Conservation (phyloP, 495 filamentous ascomycete genomes). For the Penicillium argentinense region DNA sequence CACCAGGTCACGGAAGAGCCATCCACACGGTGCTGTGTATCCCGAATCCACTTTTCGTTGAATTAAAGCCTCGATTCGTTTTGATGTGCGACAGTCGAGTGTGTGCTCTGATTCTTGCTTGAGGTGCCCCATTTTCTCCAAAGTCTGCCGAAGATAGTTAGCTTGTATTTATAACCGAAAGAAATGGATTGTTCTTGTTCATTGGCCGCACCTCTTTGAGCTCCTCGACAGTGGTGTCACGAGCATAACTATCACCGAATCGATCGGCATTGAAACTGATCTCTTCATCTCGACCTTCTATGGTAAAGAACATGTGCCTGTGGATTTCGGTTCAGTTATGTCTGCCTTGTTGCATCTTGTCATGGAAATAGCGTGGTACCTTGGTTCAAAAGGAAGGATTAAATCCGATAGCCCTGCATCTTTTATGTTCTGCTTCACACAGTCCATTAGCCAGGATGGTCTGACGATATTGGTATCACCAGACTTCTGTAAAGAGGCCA, state of each 20-base stretch:
- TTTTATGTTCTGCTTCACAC: constrained; percentile 62
- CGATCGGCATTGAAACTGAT: constrained; percentile 62
- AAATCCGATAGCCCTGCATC: constrained; percentile 58
- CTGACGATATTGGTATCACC: constrained; percentile 69
- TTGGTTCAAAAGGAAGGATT: constrained; percentile 69
- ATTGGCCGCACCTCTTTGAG: constrained; percentile 48
- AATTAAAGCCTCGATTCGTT: constrained; percentile 57
- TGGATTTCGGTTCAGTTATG: too few relatives aligned
- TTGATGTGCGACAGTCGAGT: constrained; percentile 36
- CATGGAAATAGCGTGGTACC: too few relatives aligned
- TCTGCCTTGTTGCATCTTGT: too few relatives aligned
- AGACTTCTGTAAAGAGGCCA: constrained; percentile 73
- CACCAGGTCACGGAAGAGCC: constrained; percentile 64
- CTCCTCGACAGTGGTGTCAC: constrained; percentile 67
- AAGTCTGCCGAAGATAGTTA: constrained; percentile 27
- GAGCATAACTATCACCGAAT: constrained; percentile 80
- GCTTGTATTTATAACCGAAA: not conserved
- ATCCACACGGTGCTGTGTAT: constrained; percentile 49
- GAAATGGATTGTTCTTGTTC: not conserved
- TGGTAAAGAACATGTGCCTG: constrained; percentile 59
- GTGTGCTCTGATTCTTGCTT: constrained; percentile 24
- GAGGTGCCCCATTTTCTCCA: constrained; percentile 45
- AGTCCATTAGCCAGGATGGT: constrained; percentile 85
- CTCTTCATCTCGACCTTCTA: constrained; percentile 41
- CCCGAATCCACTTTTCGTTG: constrained; percentile 43